These are phyloP conservation scores for Alloteropsis semialata DNA, from an alignment of 176 grass and related monocot species.

Conservation along the genomic window DNA sequence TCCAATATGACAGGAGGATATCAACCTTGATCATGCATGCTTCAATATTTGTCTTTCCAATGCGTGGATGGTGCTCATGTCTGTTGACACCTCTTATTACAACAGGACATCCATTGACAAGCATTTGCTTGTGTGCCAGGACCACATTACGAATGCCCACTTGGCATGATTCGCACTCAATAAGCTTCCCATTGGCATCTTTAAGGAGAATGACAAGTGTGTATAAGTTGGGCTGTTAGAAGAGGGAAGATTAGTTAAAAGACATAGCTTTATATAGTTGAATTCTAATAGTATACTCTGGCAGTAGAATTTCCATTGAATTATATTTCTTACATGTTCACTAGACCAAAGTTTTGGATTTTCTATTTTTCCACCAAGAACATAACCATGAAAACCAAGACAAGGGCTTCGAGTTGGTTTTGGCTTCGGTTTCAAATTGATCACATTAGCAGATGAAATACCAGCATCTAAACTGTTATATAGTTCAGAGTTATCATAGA, in stretches of 20 bases:
- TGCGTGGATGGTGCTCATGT: slow-evolving; percentile 92
- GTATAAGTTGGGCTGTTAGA: slow-evolving; percentile 94
- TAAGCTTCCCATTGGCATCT: slow-evolving; percentile 83
- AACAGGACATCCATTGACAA: slow-evolving; percentile 88
- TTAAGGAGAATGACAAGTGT: slow-evolving; percentile 90
- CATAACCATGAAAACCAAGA: slow-evolving; percentile 69
- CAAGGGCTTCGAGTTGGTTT: slow-evolving; percentile 29
- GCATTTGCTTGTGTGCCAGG: slow-evolving; percentile 80
- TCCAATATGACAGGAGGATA: slow-evolving; percentile 19
- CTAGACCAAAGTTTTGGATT: slow-evolving; percentile 96
- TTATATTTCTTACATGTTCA: slow-evolving; percentile 69
- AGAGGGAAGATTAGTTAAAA: slow-evolving; percentile 43
- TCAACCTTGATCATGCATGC: slow-evolving; percentile 96
- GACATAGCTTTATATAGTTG: slow-evolving; percentile 15
- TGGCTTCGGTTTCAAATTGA: slow-evolving; percentile 65
- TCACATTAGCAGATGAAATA: slow-evolving; percentile 37
- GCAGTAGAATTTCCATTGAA: slow-evolving; percentile 9
- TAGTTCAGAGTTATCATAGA: slow-evolving; percentile 68
- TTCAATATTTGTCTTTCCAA: slow-evolving; percentile 94
- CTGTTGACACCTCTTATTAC: slow-evolving; percentile 91
- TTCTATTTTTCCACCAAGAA: slow-evolving; percentile 79
- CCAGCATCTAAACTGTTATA: slow-evolving; percentile 35
- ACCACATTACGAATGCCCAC: slow-evolving; percentile 84
- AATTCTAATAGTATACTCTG: slow-evolving; percentile 8
- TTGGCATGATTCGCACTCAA: slow-evolving; percentile 96